A percentile compares a stretch with the other conserved stretches of the same genome.
Evolutionary conservation across 1,284 basidiomycete genomes (phyloP).

Genomic region (Athelia sp.): DNA sequence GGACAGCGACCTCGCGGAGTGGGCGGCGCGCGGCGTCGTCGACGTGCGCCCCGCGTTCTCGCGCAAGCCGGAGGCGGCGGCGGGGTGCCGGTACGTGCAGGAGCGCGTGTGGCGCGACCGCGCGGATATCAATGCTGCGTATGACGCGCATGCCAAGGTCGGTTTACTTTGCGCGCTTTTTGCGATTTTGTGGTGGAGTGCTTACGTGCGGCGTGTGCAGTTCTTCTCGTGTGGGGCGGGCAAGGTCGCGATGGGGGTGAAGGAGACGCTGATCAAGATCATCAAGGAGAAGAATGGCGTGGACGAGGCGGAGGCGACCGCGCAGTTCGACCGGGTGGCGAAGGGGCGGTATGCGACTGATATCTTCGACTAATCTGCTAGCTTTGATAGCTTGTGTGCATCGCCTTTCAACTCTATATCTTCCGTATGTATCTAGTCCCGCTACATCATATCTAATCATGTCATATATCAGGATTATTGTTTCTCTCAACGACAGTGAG

Average conservation of each 20-base stretch:
- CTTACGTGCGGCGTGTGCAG: too few relatives aligned
- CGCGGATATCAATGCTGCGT: conserved; percentile 29
- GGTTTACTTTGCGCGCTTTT: too few relatives aligned
- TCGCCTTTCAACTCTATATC: too few relatives aligned
- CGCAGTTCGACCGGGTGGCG: conserved; percentile 27
- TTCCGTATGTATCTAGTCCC: too few relatives aligned
- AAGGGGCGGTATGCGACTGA: conserved; percentile 39
- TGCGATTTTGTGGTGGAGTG: too few relatives aligned
- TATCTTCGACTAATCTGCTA: conserved; percentile 31
- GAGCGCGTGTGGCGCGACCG: conserved; percentile 45
- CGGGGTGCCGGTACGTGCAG: conserved; percentile 47
- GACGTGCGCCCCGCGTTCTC: conserved; percentile 49
- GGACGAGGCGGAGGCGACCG: conserved; percentile 20
- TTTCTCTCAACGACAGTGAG: too few relatives aligned
- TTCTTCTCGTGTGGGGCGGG: conserved; percentile 46
- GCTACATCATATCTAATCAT: too few relatives aligned
- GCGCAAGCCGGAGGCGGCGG: conserved; percentile 27
- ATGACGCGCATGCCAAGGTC: conserved; percentile 26
- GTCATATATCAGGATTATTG: too few relatives aligned
- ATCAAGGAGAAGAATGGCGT: conserved; percentile 24
- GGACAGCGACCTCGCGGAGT: conserved; percentile 37
- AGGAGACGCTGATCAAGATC: conserved; percentile 29
- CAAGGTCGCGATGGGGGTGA: conserved; percentile 33
- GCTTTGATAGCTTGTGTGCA: too few relatives aligned
- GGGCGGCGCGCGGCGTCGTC: conserved; percentile 40